Percentiles rank a stretch among this genome's conserved stretches.
These are phyloP conservation scores for Purpureocillium lavendulum DNA, from an alignment of 2,329 filamentous ascomycete genomes.

Conservation along the genomic window DNA sequence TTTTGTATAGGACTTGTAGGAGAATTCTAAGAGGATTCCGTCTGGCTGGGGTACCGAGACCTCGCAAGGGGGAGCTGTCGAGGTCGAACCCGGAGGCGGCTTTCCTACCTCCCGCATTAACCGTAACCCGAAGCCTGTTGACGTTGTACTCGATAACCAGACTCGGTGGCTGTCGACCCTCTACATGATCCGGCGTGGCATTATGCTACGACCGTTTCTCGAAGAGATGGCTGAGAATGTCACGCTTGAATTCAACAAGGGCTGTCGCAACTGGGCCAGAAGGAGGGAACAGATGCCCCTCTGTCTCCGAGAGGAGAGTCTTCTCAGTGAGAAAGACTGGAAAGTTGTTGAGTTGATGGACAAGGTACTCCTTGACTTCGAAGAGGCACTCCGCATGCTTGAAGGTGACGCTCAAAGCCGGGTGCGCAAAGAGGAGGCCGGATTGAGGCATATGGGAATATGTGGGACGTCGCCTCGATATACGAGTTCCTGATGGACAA, in stretches of 20 bases:
- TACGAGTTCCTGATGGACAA: slow-evolving; percentile 1
- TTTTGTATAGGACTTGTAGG: too few relatives aligned
- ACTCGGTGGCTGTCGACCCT: slow-evolving; percentile 1
- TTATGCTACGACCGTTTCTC: background rate
- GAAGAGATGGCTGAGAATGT: background rate
- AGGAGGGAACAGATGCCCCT: background rate
- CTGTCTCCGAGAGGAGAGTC: background rate
- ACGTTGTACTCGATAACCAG: background rate
- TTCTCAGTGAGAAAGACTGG: slow-evolving; percentile 1
- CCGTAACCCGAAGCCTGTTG: slow-evolving; percentile 1
- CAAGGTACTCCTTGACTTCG: background rate
- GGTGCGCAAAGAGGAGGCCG: background rate
- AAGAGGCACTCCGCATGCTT: background rate
- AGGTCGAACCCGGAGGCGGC: too few relatives aligned
- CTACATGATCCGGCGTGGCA: slow-evolving; percentile 1
- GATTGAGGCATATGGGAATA: background rate
- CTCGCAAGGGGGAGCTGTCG: too few relatives aligned
- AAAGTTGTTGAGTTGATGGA: background rate
- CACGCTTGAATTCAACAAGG: too few relatives aligned
- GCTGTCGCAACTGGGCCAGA: too few relatives aligned
- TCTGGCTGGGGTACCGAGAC: too few relatives aligned
- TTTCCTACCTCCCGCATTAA: too few relatives aligned
- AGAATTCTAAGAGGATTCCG: too few relatives aligned
- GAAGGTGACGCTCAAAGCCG: background rate
- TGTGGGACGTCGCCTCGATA: background rate